These are phyloP conservation scores for Ustilago trichophora DNA, from an alignment of 1,284 basidiomycete genomes.

Conservation along the genomic window DNA sequence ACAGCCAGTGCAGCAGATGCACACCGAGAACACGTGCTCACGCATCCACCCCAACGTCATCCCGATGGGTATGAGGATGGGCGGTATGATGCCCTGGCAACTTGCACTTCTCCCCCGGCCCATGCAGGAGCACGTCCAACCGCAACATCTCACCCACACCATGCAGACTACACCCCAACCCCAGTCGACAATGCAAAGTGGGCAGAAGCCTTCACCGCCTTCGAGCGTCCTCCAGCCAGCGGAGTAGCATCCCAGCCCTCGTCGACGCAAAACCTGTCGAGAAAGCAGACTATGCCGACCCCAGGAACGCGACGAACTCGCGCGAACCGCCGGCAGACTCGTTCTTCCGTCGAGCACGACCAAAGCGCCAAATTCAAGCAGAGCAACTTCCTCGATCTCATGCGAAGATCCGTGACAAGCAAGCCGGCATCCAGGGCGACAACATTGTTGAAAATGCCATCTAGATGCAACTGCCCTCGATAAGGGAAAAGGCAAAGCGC, in stretches of 20 bases:
- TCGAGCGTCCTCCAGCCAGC: conserved; percentile 22
- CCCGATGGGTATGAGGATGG: conserved; percentile 27
- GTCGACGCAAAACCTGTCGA: conserved; percentile 11
- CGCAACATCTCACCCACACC: conserved; percentile 6
- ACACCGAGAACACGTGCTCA: conserved; percentile 16
- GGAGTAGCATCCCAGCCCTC: not conserved
- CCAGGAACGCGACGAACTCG: conserved; percentile 64
- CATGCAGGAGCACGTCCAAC: conserved; percentile 20
- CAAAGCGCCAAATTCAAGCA: conserved; percentile 85
- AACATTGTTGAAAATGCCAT: conserved; percentile 72
- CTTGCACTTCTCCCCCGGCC: conserved; percentile 20
- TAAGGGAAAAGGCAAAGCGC: conserved; percentile 52
- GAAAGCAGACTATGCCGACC: conserved; percentile 28
- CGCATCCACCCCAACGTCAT: conserved; percentile 32
- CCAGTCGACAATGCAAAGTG: conserved; percentile 48
- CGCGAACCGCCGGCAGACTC: conserved; percentile 66
- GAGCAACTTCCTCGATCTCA: conserved; percentile 85
- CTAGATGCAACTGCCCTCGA: conserved; percentile 10
- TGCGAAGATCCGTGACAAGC: conserved; percentile 84
- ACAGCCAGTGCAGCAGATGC: conserved; percentile 18
- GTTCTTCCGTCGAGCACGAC: conserved; percentile 69
- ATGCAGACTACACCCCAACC: conserved; percentile 15
- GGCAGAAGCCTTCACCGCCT: conserved; percentile 62
- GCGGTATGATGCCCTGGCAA: conserved; percentile 21
- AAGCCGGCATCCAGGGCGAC: conserved; percentile 84